phyloP scores from a whole-genome alignment of 495 filamentous ascomycete species.

The Xylaria castorea region DNA sequence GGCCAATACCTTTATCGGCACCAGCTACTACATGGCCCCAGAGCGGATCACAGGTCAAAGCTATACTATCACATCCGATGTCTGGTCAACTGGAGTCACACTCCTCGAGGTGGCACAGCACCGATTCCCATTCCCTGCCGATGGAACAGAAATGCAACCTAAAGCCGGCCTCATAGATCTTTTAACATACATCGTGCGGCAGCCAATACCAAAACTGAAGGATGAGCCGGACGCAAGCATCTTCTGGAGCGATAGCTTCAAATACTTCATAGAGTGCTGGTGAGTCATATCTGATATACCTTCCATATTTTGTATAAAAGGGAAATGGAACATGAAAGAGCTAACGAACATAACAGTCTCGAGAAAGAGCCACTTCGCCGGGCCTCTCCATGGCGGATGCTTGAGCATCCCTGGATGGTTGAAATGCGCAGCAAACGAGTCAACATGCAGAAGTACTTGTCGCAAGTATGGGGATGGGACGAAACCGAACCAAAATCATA shows the following conservation, averaged over 20 bases:
- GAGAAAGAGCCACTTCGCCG: slow-evolving; percentile 90
- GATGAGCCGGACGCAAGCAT: slow-evolving; percentile 85
- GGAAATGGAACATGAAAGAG: not conserved
- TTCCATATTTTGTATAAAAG: not conserved
- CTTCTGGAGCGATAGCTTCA: slow-evolving; percentile 94
- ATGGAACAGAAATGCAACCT: slow-evolving; percentile 87
- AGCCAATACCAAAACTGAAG: slow-evolving; percentile 94
- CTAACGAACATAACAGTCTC: slow-evolving; percentile 62
- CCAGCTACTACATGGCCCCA: slow-evolving; percentile 98
- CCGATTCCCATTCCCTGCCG: slow-evolving; percentile 95
- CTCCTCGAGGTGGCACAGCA: slow-evolving; percentile 97
- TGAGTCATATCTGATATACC: slow-evolving; percentile 58
- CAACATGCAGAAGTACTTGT: slow-evolving; percentile 92
- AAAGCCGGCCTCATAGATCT: slow-evolving; percentile 92
- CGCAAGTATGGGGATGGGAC: slow-evolving; percentile 95
- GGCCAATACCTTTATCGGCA: slow-evolving; percentile 98
- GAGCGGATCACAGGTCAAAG: slow-evolving; percentile 96
- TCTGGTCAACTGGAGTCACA: slow-evolving; percentile 96
- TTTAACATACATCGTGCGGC: slow-evolving; percentile 94
- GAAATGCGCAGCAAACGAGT: slow-evolving; percentile 96
- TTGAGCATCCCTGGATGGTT: slow-evolving; percentile 97
- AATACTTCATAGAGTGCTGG: slow-evolving; percentile 99
- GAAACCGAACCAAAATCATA: slow-evolving; percentile 40
- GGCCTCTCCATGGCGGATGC: slow-evolving; percentile 97
- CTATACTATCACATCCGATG: slow-evolving; percentile 98